Evolutionary conservation across 2,329 filamentous ascomycete species (phyloP).

Genomic region (Penicillium sp.): DNA sequence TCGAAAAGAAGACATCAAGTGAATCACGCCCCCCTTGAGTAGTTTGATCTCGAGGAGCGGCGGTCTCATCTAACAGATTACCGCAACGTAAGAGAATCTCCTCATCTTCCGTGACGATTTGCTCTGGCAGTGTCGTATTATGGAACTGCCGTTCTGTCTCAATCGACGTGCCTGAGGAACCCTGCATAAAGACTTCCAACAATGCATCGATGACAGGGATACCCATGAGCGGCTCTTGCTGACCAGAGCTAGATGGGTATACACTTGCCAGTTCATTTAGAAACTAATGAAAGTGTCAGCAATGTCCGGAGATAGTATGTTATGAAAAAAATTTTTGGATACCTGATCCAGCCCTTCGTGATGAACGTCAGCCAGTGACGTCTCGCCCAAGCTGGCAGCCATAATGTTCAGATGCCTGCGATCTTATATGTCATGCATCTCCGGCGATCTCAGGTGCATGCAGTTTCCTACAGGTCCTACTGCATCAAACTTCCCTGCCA

Average conservation of each 20-base stretch:
- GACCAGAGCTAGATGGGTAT: conserved; percentile 23
- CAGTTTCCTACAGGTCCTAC: not conserved
- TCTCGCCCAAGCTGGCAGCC: conserved; percentile 54
- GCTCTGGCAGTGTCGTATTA: not conserved
- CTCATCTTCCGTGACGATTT: conserved; percentile 14
- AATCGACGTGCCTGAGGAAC: conserved; percentile 9
- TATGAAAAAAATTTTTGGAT: conserved; percentile 21
- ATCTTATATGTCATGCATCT: conserved; percentile 45
- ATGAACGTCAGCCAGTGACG: conserved; percentile 56
- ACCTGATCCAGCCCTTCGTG: conserved; percentile 58
- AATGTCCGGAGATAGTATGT: not conserved
- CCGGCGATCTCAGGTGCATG: conserved; percentile 40
- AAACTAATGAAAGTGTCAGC: conserved; percentile 22
- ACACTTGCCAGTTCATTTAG: conserved; percentile 37
- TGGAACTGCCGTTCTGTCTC: conserved; percentile 12
- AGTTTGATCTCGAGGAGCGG: not conserved
- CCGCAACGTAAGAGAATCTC: conserved; percentile 22
- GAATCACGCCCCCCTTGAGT: not conserved
- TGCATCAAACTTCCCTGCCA: not conserved
- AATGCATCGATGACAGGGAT: conserved; percentile 54
- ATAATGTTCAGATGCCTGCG: conserved; percentile 47
- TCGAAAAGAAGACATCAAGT: conserved; percentile 13
- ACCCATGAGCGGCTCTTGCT: conserved; percentile 40
- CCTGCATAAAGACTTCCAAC: conserved; percentile 42
- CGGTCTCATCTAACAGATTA: conserved; percentile 1